phyloP scores from a whole-genome alignment of 768 basidiomycete genomes.

The Lentinula detonsa region DNA sequence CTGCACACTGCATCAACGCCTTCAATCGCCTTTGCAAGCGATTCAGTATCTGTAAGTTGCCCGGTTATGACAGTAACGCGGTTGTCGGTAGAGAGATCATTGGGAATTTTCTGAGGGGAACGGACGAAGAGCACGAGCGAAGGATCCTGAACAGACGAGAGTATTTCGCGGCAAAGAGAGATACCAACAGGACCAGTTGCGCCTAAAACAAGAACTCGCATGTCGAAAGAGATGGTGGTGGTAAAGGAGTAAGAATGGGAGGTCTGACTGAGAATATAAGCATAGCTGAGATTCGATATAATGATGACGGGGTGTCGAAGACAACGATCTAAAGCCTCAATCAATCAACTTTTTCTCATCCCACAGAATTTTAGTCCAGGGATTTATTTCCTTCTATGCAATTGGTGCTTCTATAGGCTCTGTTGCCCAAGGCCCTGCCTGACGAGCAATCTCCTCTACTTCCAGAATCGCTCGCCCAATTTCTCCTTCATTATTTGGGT shows the following conservation, averaged over 20 bases:
- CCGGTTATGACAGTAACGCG: constrained; percentile 48
- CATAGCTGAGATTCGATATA: background rate
- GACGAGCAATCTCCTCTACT: constrained; percentile 38
- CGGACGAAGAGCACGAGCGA: constrained; percentile 58
- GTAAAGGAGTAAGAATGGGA: background rate
- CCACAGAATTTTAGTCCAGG: background rate
- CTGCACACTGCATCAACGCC: constrained; percentile 61
- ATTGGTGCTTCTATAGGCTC: background rate
- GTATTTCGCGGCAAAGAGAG: constrained; percentile 48
- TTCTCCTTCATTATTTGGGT: constrained; percentile 35
- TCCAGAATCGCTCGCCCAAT: constrained; percentile 40
- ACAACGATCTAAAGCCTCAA: background rate
- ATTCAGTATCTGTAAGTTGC: constrained; percentile 44
- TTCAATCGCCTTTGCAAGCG: constrained; percentile 45
- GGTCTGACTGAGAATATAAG: background rate
- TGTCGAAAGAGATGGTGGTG: constrained; percentile 13
- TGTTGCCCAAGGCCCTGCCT: constrained; percentile 34
- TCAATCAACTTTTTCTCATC: background rate
- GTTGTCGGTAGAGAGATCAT: constrained; percentile 37
- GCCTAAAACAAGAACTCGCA: constrained; percentile 64
- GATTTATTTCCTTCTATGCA: background rate
- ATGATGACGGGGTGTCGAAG: background rate
- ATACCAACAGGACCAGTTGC: constrained; percentile 60
- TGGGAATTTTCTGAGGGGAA: constrained; percentile 56
- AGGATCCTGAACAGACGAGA: constrained; percentile 30